phyloP scores from a whole-genome alignment of 1,284 basidiomycete species.

The Kalmanozyma brasiliensis region DNA sequence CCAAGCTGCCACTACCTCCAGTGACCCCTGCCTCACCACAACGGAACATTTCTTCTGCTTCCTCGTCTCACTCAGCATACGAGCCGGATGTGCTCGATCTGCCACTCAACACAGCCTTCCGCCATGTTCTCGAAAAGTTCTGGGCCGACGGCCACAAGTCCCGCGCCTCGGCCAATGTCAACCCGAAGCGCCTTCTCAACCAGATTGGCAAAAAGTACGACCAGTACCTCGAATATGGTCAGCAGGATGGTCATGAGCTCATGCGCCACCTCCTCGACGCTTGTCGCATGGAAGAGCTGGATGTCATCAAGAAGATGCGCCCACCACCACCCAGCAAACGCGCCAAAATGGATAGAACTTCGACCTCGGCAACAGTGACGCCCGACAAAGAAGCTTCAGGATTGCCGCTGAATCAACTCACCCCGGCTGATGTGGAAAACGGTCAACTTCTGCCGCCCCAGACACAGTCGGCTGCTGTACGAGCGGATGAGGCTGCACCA shows the following conservation, averaged over 20 bases:
- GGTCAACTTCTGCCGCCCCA: constrained; percentile 16
- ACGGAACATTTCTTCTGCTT: background rate
- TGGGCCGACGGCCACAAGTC: constrained; percentile 42
- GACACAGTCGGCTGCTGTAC: constrained; percentile 1
- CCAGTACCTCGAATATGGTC: constrained; percentile 83
- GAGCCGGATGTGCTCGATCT: constrained; percentile 42
- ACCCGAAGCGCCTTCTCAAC: constrained; percentile 72
- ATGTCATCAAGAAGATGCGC: constrained; percentile 82
- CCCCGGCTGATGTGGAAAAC: constrained; percentile 24
- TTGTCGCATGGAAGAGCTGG: constrained; percentile 94
- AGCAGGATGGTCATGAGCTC: constrained; percentile 95
- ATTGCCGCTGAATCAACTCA: constrained; percentile 11
- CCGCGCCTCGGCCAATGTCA: constrained; percentile 52
- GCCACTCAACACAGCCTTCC: constrained; percentile 57
- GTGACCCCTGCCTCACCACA: background rate
- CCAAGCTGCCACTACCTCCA: constrained; percentile 10
- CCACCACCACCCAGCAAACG: constrained; percentile 70
- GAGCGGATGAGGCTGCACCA: background rate
- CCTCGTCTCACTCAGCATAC: constrained; percentile 9
- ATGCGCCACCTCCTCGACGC: constrained; percentile 86
- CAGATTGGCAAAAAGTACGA: constrained; percentile 85
- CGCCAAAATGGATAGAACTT: constrained; percentile 34
- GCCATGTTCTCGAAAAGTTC: constrained; percentile 56
- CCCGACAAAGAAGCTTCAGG: background rate
- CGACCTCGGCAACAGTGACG: constrained; percentile 1